Evolutionary conservation across 2,329 filamentous ascomycete species (phyloP), one percentile per base, ranked within the genome.

Genomic region (Colletotrichum salicis): DNA sequence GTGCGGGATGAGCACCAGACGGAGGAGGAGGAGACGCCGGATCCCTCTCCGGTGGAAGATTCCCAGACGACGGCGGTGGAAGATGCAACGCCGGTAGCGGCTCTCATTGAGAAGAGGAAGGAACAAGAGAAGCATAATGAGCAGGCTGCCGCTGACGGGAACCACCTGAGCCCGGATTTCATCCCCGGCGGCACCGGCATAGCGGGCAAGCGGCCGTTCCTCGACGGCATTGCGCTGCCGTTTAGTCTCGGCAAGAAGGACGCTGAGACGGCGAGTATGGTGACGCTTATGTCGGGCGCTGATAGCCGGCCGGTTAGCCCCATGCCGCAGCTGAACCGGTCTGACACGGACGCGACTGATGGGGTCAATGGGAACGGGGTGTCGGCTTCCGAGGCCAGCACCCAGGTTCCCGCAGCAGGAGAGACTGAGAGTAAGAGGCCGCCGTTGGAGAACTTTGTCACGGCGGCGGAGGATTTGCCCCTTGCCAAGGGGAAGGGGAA

Each of bases 191-290:
- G 86, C 73, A 84, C 89, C 0, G 88, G 87, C 0, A 84, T 86
- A 4, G 85, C 86, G 0, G 88, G 88, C 5, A 92, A 91, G 77
- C 84, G 93, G 3, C 91, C 92, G 0, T 90, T 90, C 57, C 85
- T 93, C 6, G 90, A 89, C 24, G 91, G 92, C 0, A 88, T 94
- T 31, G 92, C 93, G 0, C 87, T 94, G 75, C 93, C 93, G 0
- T 95, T 95, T 77, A 92, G 89, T 68, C 79, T 95, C 15, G 87
- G 87, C 64, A 88, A 87, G 74, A 71, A 71, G 19, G 87, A 92
- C 24, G 87, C 88, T 2, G 87, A 89, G 4, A 92, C 90, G 22
- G 91, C 91, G 1, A 94, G 92, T 81, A 94, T 92, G 87, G 82
- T 92, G 64, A 94, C 92, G 0, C 80, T 94, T 24, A 83, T 85